Percentiles rank a stretch among this genome's conserved stretches.
Conservation (phyloP, 176 grass and related monocot species). For the Stipa capillata region DNA sequence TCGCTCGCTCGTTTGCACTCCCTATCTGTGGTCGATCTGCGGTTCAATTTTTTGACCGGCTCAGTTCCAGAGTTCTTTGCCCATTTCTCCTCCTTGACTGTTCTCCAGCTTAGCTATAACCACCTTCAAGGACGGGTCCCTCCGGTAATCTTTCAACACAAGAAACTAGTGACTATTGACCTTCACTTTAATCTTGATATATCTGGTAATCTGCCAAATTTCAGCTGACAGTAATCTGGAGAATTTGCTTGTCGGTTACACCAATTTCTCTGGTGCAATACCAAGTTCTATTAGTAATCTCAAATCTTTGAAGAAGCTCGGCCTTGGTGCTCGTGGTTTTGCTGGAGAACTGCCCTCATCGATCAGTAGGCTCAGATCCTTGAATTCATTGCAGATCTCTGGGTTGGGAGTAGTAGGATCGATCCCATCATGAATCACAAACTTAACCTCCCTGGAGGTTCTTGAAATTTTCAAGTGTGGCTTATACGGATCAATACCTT, state of each 20-base stretch:
- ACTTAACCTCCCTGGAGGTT: too few species aligned
- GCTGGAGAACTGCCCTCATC: background rate
- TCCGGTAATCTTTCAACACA: conserved; percentile 1
- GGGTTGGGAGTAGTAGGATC: too few species aligned
- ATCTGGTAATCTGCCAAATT: conserved; percentile 16
- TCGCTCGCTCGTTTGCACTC: conserved; percentile 6
- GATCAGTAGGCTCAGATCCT: too few species aligned
- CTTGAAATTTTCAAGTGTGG: too few species aligned
- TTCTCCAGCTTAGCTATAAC: conserved; percentile 22
- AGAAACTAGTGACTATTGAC: conserved; percentile 22
- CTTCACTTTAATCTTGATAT: conserved; percentile 2
- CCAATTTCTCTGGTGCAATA: conserved; percentile 27
- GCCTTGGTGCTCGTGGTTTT: background rate
- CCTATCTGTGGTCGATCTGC: conserved; percentile 7
- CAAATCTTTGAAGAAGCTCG: conserved; percentile 10
- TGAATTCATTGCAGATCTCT: too few species aligned
- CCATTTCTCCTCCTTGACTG: conserved; percentile 15
- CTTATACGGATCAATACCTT: too few species aligned
- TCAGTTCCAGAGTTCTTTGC: conserved; percentile 20
- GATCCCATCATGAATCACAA: too few species aligned
- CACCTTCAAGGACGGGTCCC: conserved; percentile 12
- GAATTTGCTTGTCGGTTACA: conserved; percentile 2
- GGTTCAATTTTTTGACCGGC: conserved; percentile 17
- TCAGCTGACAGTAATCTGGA: conserved; percentile 5
- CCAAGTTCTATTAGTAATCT: conserved; percentile 12